These are phyloP conservation scores for Macaranga tanarius DNA, from an alignment of 441 rosid genomes.

Conservation along the genomic window DNA sequence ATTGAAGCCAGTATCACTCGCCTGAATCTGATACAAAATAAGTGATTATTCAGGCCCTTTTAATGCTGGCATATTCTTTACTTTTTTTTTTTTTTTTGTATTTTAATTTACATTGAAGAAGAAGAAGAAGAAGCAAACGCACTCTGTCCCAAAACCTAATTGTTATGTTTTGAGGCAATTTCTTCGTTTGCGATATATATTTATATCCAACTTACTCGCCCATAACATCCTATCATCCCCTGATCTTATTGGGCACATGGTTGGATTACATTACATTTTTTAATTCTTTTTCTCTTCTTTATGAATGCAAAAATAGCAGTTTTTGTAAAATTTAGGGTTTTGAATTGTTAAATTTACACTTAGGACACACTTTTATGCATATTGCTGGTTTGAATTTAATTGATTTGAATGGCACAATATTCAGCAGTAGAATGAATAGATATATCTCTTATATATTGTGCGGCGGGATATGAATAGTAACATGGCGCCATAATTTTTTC, in stretches of 20 bases:
- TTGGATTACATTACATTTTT: conserved; percentile 31
- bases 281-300: background rate
- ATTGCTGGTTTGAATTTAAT: too few relatives aligned
- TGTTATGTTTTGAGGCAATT: conserved; percentile 56
- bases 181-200: conserved; percentile 60
- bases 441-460: too few relatives aligned
- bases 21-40: conserved; percentile 44
- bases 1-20: conserved; percentile 51
- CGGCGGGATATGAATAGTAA: too few relatives aligned
- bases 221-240: background rate
- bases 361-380: too few relatives aligned
- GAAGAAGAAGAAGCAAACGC: conserved; percentile 44
- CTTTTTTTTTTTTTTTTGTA: background rate
- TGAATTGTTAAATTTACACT: too few relatives aligned
- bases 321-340: too few relatives aligned
- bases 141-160: conserved; percentile 62
- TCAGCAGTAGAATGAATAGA: too few relatives aligned
- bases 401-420: too few relatives aligned
- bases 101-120: background rate
- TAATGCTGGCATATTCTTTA: conserved; percentile 38
- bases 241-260: conserved; percentile 41
- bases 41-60: conserved; percentile 53
- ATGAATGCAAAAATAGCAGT: too few relatives aligned
- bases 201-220: conserved; percentile 39
- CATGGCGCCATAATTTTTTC: too few relatives aligned